Evolutionary conservation across 345 rosid species (phyloP).

Genomic region (Hibiscus tridactylites): DNA sequence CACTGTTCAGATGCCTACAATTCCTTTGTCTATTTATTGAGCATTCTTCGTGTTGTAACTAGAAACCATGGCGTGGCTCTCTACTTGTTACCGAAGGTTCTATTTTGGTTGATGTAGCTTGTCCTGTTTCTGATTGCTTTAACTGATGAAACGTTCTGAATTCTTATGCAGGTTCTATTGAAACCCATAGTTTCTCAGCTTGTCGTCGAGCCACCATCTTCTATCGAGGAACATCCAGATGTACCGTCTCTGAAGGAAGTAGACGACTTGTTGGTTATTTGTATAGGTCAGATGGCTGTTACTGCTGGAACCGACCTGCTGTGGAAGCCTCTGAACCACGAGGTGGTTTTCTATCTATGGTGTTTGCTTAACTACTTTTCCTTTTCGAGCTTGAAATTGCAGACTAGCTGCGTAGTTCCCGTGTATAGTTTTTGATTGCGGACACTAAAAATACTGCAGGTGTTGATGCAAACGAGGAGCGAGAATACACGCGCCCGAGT

Average conservation of each 20-base stretch:
- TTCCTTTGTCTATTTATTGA: background rate
- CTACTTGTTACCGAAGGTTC: too few species aligned
- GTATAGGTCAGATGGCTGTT: conserved; percentile 94
- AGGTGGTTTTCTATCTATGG: conserved; percentile 36
- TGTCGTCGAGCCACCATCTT: conserved; percentile 50
- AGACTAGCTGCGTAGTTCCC: background rate
- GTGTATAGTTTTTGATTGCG: background rate
- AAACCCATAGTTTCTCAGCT: conserved; percentile 83
- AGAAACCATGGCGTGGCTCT: too few species aligned
- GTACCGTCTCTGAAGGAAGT: conserved; percentile 64
- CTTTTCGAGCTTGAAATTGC: background rate
- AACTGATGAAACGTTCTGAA: background rate
- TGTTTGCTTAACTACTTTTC: background rate
- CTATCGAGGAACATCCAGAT: conserved; percentile 42
- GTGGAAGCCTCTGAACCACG: conserved; percentile 89
- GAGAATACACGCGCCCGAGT: conserved; percentile 68
- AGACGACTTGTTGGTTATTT: conserved; percentile 58
- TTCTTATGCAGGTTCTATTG: conserved; percentile 55
- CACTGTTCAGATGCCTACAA: background rate
- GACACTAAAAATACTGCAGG: conserved; percentile 27
- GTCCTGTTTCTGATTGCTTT: conserved; percentile 4
- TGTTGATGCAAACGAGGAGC: conserved; percentile 84
- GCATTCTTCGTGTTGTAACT: background rate
- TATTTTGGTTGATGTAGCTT: background rate
- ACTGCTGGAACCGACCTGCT: conserved; percentile 81